These are phyloP conservation scores for Prunus mongolica DNA, from an alignment of 306 rosid species.

Conservation along the genomic window DNA sequence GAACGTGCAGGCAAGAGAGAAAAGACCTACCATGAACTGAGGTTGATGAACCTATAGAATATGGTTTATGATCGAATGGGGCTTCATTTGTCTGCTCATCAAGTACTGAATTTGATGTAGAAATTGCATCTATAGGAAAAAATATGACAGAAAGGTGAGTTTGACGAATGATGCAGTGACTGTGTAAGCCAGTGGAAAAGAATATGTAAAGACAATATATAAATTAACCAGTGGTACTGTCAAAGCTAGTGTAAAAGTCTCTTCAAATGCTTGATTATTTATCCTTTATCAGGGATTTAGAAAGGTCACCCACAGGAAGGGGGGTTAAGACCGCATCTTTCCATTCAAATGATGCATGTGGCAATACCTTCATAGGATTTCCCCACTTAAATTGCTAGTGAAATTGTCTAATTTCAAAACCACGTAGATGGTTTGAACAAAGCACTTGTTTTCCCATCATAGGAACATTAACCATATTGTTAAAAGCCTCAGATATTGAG, in stretches of 20 bases:
- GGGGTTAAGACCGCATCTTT: not conserved
- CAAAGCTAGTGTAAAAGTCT: not conserved
- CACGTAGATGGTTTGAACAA: not conserved
- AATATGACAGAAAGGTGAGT: not conserved
- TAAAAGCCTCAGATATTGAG: not conserved
- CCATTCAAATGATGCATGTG: not conserved
- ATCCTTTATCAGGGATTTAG: not conserved
- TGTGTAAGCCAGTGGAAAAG: not conserved
- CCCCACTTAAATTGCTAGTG: not conserved
- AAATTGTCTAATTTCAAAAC: not conserved
- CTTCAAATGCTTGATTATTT: not conserved
- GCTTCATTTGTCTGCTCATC: constrained; percentile 12
- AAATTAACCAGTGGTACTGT: not conserved
- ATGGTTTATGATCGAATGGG: constrained; percentile 2
- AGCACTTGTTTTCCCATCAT: not conserved
- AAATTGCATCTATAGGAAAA: constrained; percentile 6
- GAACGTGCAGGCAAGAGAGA: constrained; percentile 2
- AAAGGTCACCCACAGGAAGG: not conserved
- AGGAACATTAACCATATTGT: not conserved
- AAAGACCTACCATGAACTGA: constrained; percentile 11
- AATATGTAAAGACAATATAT: not conserved
- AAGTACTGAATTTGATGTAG: constrained; percentile 6
- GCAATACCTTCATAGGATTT: not conserved
- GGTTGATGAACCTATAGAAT: constrained; percentile 15
- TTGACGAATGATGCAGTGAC: not conserved